Evolutionary conservation across 352 stramenopile species (phyloP).

Genomic region (Pythium grandisporangium): DNA sequence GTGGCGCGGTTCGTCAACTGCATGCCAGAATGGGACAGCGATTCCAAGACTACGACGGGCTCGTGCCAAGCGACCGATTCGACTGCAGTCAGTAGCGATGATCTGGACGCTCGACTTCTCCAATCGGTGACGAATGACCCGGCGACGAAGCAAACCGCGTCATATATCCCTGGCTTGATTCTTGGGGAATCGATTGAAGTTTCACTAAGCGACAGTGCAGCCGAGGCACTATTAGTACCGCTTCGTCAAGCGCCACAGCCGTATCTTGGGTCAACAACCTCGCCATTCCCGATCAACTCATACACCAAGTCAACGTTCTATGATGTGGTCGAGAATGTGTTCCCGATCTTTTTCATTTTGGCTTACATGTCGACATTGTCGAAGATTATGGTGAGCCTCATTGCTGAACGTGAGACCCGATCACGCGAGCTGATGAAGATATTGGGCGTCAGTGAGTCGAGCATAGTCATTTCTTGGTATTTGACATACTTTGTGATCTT

Average conservation of each 20-base stretch:
- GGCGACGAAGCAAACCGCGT: slow-evolving; percentile 1
- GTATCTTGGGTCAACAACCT: slow-evolving; percentile 1
- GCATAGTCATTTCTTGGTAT: slow-evolving; percentile 65
- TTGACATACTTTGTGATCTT: slow-evolving; percentile 85
- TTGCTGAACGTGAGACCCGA: slow-evolving; percentile 69
- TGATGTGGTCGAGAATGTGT: slow-evolving; percentile 20
- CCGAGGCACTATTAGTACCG: slow-evolving; percentile 3
- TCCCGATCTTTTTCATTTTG: slow-evolving; percentile 70
- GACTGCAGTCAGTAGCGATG: slow-evolving; percentile 1
- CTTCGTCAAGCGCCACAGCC: slow-evolving; percentile 15
- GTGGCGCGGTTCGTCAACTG: slow-evolving; percentile 33
- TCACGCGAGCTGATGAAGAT: slow-evolving; percentile 76
- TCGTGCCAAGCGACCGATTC: slow-evolving; percentile 13
- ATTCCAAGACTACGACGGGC: slow-evolving; percentile 11
- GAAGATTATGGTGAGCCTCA: slow-evolving; percentile 52
- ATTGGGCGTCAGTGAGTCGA: slow-evolving; percentile 77
- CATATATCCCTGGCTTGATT: neutral
- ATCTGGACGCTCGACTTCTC: slow-evolving; percentile 13
- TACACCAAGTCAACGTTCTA: slow-evolving; percentile 27
- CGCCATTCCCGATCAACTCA: slow-evolving; percentile 12
- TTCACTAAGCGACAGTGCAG: slow-evolving; percentile 2
- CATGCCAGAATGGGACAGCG: slow-evolving; percentile 19
- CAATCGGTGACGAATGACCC: slow-evolving; percentile 11
- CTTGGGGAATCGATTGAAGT: neutral
- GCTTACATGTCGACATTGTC: slow-evolving; percentile 63